Conservation (phyloP, 176 grass and related monocot genomes). For the Rhipidocladum racemiflorum region DNA sequence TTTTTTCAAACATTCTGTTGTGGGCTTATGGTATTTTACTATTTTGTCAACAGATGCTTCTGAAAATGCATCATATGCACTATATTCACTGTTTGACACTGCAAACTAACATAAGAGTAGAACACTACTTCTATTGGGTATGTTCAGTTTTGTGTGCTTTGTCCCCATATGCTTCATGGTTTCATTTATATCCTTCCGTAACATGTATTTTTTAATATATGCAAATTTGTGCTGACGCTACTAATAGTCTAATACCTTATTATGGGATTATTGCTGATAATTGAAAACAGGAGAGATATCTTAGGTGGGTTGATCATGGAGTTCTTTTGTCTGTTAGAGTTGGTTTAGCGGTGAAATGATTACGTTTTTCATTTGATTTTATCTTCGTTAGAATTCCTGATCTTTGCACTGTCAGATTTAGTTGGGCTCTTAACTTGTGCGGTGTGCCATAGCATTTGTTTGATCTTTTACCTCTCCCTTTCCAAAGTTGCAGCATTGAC, state of each 20-base stretch:
- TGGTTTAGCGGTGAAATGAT: neutral
- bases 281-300: neutral
- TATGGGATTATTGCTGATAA: neutral
- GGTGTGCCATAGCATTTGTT: neutral
- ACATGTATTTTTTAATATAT: neutral
- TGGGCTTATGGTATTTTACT: constrained; percentile 10
- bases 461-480: constrained; percentile 21
- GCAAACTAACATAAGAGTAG: neutral
- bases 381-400: neutral
- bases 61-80: neutral
- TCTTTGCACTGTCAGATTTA: constrained; percentile 8
- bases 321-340: constrained; percentile 8
- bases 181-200: neutral
- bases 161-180: constrained; percentile 6
- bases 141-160: constrained; percentile 4
- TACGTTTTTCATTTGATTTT: neutral
- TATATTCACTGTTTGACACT: neutral
- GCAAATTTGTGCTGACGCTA: neutral
- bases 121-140: constrained; percentile 6
- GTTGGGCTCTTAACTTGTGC: constrained; percentile 7
- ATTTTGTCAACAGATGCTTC: constrained; percentile 7
- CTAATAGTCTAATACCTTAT: neutral
- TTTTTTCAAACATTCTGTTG: neutral
- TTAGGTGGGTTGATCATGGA: neutral
- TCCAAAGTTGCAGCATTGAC: neutral